phyloP scores from a whole-genome alignment of 768 basidiomycete species.

The Mycena haematopus region DNA sequence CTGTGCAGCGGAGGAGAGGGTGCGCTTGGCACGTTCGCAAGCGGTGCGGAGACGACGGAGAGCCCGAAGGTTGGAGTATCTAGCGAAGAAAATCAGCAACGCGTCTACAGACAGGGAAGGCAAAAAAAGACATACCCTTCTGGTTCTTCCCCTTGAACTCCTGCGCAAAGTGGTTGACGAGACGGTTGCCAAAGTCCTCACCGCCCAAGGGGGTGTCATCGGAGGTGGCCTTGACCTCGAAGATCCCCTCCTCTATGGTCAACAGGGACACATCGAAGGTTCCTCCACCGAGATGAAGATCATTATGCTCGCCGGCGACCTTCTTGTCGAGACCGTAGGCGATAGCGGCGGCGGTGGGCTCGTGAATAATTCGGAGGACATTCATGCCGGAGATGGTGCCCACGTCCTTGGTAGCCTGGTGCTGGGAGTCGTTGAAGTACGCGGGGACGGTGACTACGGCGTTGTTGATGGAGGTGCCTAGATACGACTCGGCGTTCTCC shows the following conservation, averaged over 20 bases:
- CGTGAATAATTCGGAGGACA: neutral
- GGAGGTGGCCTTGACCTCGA: conserved; percentile 1
- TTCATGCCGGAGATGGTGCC: neutral
- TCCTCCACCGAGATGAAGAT: neutral
- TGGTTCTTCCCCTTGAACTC: no score
- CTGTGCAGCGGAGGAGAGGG: neutral
- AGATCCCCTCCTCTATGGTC: neutral
- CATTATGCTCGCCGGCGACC: neutral
- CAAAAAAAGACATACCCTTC: no score
- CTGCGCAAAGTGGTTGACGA: no score
- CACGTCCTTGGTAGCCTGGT: conserved; percentile 4
- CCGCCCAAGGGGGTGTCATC: neutral
- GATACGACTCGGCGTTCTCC: neutral
- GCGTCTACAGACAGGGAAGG: no score
- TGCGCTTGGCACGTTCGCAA: conserved; percentile 9
- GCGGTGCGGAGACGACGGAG: neutral
- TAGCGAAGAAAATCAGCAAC: no score
- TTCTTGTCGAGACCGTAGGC: neutral
- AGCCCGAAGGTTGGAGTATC: neutral
- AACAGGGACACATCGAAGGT: conserved; percentile 5
- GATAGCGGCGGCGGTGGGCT: neutral
- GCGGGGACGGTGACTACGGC: conserved; percentile 8
- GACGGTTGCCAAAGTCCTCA: no score
- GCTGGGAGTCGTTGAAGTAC: conserved; percentile 1
- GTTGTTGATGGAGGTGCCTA: neutral